Conservation (phyloP, 768 basidiomycete species). For the Chiua virens region DNA sequence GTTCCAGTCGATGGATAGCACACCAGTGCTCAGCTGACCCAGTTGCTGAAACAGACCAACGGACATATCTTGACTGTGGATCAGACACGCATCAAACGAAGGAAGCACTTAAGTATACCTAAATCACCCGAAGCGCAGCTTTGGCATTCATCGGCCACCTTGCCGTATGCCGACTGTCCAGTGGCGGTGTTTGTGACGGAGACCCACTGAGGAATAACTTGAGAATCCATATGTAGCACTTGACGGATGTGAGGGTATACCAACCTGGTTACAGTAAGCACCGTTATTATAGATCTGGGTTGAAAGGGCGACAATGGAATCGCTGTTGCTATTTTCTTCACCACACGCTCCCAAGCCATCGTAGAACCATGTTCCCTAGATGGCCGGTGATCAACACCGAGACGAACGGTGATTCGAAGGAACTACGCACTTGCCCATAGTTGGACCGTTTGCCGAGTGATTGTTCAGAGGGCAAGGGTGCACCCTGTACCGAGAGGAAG, state of each 20-base stretch:
- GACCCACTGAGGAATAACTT: slow-evolving; percentile 46
- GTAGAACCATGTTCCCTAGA: slow-evolving; percentile 68
- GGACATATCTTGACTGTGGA: slow-evolving; percentile 57
- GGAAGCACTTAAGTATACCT: slow-evolving; percentile 41
- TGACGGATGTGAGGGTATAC: slow-evolving; percentile 14
- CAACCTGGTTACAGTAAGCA: slow-evolving; percentile 60
- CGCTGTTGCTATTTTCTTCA: slow-evolving; percentile 42
- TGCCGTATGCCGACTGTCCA: slow-evolving; percentile 48
- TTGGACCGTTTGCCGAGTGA: slow-evolving; percentile 51
- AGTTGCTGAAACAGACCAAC: slow-evolving; percentile 57
- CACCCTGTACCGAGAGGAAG: slow-evolving; percentile 42
- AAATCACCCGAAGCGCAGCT: slow-evolving; percentile 53
- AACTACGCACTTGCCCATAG: slow-evolving; percentile 51
- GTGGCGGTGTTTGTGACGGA: slow-evolving; percentile 59
- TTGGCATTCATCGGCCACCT: slow-evolving; percentile 58
- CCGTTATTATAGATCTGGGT: slow-evolving; percentile 52
- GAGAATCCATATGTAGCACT: slow-evolving; percentile 8
- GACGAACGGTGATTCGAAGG: background rate
- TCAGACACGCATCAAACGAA: slow-evolving; percentile 3
- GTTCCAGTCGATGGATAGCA: slow-evolving; percentile 57
- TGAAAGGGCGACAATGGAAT: slow-evolving; percentile 64
- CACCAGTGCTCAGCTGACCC: slow-evolving; percentile 46
- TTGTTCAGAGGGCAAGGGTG: slow-evolving; percentile 29
- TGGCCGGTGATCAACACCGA: slow-evolving; percentile 6
- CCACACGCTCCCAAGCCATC: slow-evolving; percentile 68